Percentiles rank a stretch among this genome's conserved stretches.
phyloP scores from a whole-genome alignment of 106 monocot species.

The Acorus calamus region DNA sequence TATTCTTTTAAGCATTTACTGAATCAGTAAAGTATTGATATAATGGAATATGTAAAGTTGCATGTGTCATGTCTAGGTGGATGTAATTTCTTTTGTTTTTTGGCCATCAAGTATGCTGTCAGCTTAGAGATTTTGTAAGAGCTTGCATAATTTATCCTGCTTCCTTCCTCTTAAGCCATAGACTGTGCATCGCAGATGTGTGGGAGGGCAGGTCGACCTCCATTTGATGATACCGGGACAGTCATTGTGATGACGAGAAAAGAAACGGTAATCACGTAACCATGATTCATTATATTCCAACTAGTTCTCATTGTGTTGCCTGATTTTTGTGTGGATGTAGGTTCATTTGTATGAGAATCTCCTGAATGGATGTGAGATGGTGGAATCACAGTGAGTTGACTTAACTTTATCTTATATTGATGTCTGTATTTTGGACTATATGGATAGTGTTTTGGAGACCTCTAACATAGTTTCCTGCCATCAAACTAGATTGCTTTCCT shows the following conservation, averaged over 20 bases:
- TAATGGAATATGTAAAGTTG: no score
- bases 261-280: slow-evolving; percentile 55
- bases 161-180: not conserved
- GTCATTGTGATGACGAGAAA: slow-evolving; percentile 93
- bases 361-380: slow-evolving; percentile 95
- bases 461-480: not conserved
- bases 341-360: slow-evolving; percentile 96
- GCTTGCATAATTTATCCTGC: not conserved
- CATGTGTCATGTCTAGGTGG: no score
- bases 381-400: slow-evolving; percentile 86
- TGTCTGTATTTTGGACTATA: slow-evolving; percentile 1
- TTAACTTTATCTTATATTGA: not conserved
- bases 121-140: no score
- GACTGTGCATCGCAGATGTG: slow-evolving; percentile 58
- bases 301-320: not conserved
- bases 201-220: slow-evolving; percentile 95
- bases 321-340: slow-evolving; percentile 20
- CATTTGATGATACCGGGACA: slow-evolving; percentile 92
- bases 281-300: not conserved
- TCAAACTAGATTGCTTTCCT: slow-evolving; percentile 54
- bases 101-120: no score
- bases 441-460: not conserved
- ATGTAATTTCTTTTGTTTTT: no score
- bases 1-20: no score
- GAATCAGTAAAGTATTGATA: no score